Percentiles rank a stretch among this genome's conserved stretches.
phyloP scores from a whole-genome alignment of 1,284 basidiomycete genomes.

The Sporisorium graminicola region DNA sequence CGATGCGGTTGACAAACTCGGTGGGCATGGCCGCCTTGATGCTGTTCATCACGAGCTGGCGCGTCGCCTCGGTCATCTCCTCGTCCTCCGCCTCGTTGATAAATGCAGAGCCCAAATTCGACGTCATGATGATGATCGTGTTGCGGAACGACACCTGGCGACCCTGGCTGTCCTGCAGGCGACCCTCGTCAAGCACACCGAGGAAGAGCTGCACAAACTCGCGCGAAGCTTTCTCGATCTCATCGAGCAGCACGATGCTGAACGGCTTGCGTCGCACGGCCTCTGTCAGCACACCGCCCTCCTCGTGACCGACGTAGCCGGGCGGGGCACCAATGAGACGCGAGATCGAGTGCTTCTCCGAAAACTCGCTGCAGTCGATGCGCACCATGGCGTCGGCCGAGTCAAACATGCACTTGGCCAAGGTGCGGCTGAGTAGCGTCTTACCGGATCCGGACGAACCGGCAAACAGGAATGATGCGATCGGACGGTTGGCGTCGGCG shows the following conservation, averaged over 20 bases:
- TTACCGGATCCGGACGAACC: constrained; percentile 73
- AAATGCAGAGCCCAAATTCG: constrained; percentile 74
- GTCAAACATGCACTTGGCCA: constrained; percentile 73
- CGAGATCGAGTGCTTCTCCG: constrained; percentile 74
- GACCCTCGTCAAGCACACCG: constrained; percentile 89
- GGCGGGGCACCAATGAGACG: constrained; percentile 73
- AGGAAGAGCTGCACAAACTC: constrained; percentile 90
- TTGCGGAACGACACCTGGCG: constrained; percentile 68
- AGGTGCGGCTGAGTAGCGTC: constrained; percentile 73
- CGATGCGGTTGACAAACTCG: constrained; percentile 74
- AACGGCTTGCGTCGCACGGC: constrained; percentile 69
- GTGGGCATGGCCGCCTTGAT: constrained; percentile 74
- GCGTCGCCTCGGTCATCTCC: constrained; percentile 71
- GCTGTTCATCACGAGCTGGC: constrained; percentile 71
- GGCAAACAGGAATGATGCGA: constrained; percentile 73
- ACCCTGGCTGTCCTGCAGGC: constrained; percentile 77
- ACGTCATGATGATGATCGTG: constrained; percentile 72
- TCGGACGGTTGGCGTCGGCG: constrained; percentile 73
- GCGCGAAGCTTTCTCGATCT: constrained; percentile 80
- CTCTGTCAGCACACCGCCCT: constrained; percentile 79
- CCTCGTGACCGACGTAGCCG: constrained; percentile 89
- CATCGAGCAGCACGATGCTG: constrained; percentile 69
- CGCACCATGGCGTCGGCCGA: constrained; percentile 74
- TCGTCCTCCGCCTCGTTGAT: constrained; percentile 73
- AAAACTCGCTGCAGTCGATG: constrained; percentile 73